These are phyloP conservation scores for Coemansia sp. DNA, from an alignment of 192 early-diverging fungal species.

Conservation along the genomic window DNA sequence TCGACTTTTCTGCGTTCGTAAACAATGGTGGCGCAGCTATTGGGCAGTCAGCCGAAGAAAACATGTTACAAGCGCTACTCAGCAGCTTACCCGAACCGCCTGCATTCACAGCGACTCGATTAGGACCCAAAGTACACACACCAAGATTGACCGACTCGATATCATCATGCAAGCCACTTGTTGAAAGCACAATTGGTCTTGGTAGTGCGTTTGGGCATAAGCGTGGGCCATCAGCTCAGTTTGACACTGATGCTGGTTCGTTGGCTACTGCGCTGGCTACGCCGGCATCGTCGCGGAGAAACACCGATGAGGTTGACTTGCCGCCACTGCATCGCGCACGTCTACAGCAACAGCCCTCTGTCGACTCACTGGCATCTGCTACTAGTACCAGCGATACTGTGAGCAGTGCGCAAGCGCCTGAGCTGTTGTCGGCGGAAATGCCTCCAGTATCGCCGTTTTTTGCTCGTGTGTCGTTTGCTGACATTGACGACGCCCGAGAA, in stretches of 20 bases:
- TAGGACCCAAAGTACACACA: constrained; percentile 9
- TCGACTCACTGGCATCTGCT: neutral
- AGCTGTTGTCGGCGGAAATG: constrained; percentile 31
- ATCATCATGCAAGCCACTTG: constrained; percentile 15
- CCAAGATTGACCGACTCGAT: constrained; percentile 20
- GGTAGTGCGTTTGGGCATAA: neutral
- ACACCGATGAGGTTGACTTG: constrained; percentile 36
- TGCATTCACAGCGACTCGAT: constrained; percentile 13
- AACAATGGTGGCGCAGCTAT: constrained; percentile 9
- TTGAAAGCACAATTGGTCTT: neutral
- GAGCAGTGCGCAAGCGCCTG: neutral
- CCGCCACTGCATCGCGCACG: constrained; percentile 23
- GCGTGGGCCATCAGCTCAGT: neutral
- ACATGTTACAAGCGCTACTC: constrained; percentile 46
- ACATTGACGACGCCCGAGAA: constrained; percentile 16
- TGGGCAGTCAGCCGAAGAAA: constrained; percentile 24
- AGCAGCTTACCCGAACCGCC: constrained; percentile 52
- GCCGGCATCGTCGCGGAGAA: constrained; percentile 41
- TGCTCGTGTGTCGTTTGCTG: neutral
- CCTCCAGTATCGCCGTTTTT: constrained; percentile 46
- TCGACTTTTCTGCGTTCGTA: constrained; percentile 9
- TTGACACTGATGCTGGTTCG: neutral
- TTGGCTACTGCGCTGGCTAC: constrained; percentile 24
- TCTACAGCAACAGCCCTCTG: constrained; percentile 11
- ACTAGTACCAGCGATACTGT: neutral